A percentile compares a stretch with the other conserved stretches of the same genome.
Evolutionary conservation across 1,139 yeast species (phyloP).

Genomic region (Saccharomyces hybrid): DNA sequence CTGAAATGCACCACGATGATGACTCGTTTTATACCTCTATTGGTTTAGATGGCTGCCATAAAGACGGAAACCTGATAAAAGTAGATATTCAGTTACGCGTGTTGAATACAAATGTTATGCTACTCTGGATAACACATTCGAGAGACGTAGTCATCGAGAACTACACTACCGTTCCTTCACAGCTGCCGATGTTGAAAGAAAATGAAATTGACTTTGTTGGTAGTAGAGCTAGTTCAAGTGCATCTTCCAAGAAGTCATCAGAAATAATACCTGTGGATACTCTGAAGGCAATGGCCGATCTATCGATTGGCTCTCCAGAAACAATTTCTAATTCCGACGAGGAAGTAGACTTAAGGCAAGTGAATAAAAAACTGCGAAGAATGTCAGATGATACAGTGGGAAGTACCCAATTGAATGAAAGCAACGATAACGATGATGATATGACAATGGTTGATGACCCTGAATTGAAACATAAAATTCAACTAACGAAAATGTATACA

Average conservation of each 20-base stretch:
- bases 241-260: slow-evolving; percentile 23
- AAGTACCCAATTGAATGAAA: not conserved
- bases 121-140: slow-evolving; percentile 83
- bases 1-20: slow-evolving; percentile 20
- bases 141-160: slow-evolving; percentile 36
- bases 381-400: not conserved
- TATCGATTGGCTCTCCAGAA: slow-evolving; percentile 62
- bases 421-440: not conserved
- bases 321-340: slow-evolving; percentile 50
- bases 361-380: slow-evolving; percentile 3
- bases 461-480: slow-evolving; percentile 20
- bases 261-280: slow-evolving; percentile 15
- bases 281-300: slow-evolving; percentile 6
- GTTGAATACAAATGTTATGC: slow-evolving; percentile 48
- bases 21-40: slow-evolving; percentile 48
- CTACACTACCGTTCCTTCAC: slow-evolving; percentile 33
- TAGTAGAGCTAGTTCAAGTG: slow-evolving; percentile 23
- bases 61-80: slow-evolving; percentile 59
- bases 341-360: slow-evolving; percentile 28
- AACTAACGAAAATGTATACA: slow-evolving; percentile 22
- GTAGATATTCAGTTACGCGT: slow-evolving; percentile 81
- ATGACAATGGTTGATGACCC: slow-evolving; percentile 13
- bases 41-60: slow-evolving; percentile 63
- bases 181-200: slow-evolving; percentile 33
- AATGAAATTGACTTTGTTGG: slow-evolving; percentile 30